Percentiles rank a stretch among this genome's conserved stretches.
Conservation (phyloP, 2,329 filamentous ascomycete genomes). For the Xylaria digitata region DNA sequence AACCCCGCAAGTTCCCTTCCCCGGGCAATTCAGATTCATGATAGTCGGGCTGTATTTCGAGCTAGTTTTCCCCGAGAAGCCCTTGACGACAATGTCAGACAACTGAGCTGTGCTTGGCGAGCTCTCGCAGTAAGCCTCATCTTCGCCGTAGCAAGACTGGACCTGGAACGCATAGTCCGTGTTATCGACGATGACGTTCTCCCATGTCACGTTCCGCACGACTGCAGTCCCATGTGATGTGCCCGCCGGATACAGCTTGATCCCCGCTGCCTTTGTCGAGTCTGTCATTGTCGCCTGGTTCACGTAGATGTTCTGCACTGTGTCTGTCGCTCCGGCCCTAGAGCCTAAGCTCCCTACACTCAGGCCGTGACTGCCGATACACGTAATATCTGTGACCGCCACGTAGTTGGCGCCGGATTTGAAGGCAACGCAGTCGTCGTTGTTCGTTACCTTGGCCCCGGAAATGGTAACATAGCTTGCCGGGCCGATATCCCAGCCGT, state of each 20-base stretch:
- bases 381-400: slow-evolving; percentile 31
- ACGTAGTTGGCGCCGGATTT: slow-evolving; percentile 33
- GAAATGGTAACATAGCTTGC: slow-evolving; percentile 31
- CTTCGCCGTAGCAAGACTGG: slow-evolving; percentile 34
- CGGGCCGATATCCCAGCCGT: slow-evolving; percentile 36
- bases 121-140: slow-evolving; percentile 19
- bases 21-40: slow-evolving; percentile 35
- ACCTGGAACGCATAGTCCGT: slow-evolving; percentile 38
- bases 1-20: slow-evolving; percentile 25
- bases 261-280: slow-evolving; percentile 32
- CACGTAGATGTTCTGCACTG: slow-evolving; percentile 33
- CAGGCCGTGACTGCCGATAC: slow-evolving; percentile 33
- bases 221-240: slow-evolving; percentile 28
- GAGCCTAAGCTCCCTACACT: slow-evolving; percentile 32
- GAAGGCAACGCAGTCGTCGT: slow-evolving; percentile 37
- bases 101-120: slow-evolving; percentile 33
- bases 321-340: slow-evolving; percentile 20
- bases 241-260: slow-evolving; percentile 34
- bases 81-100: slow-evolving; percentile 28
- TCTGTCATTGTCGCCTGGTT: slow-evolving; percentile 28
- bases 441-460: slow-evolving; percentile 25
- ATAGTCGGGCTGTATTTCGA: slow-evolving; percentile 24
- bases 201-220: slow-evolving; percentile 34
- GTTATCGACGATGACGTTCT: slow-evolving; percentile 31
- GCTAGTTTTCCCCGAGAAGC: slow-evolving; percentile 24